phyloP scores from a whole-genome alignment of 805 yeast genomes.

The Wickerhamiella australiensis region DNA sequence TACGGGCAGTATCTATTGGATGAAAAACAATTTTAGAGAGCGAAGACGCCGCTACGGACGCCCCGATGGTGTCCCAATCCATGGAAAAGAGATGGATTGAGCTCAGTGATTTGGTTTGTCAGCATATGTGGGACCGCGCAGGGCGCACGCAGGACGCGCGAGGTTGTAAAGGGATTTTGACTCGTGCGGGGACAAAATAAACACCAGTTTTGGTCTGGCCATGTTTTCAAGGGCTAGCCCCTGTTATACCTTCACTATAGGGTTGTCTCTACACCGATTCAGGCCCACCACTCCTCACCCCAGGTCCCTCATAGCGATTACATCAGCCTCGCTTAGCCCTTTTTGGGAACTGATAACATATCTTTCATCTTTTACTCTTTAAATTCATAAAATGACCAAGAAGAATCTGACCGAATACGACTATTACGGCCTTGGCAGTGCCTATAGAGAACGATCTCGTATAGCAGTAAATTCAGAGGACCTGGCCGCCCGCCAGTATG shows the following conservation, averaged over 20 bases:
- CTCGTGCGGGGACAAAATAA: not conserved
- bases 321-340: not conserved
- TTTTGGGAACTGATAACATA: no score
- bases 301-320: no score
- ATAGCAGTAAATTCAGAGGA: not conserved
- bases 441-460: not conserved
- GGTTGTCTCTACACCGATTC: no score
- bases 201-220: no score
- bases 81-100: conserved; percentile 15
- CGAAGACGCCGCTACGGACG: conserved; percentile 32
- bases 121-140: not conserved
- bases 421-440: not conserved
- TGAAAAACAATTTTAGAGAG: conserved; percentile 32
- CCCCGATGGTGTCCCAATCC: conserved; percentile 31
- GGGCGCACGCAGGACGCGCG: not conserved
- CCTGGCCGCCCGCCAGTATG: not conserved
- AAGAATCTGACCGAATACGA: not conserved
- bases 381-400: no score
- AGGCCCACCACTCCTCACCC: no score
- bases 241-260: no score
- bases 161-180: no score
- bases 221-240: no score
- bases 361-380: no score
- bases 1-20: conserved; percentile 34
- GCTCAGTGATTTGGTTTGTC: not conserved